Conservation (phyloP, 805 yeast species). For the Pichia membranifaciens region DNA sequence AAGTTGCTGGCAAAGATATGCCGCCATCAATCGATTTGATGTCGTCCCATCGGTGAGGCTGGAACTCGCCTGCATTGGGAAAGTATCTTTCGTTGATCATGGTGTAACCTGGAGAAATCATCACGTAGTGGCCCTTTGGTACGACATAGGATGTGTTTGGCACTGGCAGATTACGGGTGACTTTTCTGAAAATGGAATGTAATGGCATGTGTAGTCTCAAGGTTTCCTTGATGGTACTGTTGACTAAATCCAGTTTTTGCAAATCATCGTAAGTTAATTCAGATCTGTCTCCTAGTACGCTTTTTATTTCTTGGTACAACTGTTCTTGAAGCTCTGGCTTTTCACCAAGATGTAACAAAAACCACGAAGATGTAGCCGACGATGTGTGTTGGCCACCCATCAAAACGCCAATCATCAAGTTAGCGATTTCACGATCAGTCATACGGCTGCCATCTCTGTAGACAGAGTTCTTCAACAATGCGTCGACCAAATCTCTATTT, state of each 20-base stretch:
- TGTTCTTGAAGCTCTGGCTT: slow-evolving; percentile 81
- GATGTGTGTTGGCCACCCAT: slow-evolving; percentile 99
- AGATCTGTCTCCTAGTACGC: slow-evolving; percentile 47
- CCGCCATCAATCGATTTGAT: slow-evolving; percentile 26
- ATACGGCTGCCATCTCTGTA: slow-evolving; percentile 91
- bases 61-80: slow-evolving; percentile 65
- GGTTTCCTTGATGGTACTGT: slow-evolving; percentile 84
- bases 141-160: slow-evolving; percentile 76
- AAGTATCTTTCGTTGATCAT: slow-evolving; percentile 71
- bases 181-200: slow-evolving; percentile 94
- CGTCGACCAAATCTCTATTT: slow-evolving; percentile 84
- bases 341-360: slow-evolving; percentile 82
- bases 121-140: slow-evolving; percentile 83
- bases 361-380: slow-evolving; percentile 95
- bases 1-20: slow-evolving; percentile 27
- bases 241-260: slow-evolving; percentile 74
- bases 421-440: slow-evolving; percentile 94
- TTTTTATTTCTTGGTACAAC: slow-evolving; percentile 65
- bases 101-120: slow-evolving; percentile 92
- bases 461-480: slow-evolving; percentile 72
- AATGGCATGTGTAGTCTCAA: slow-evolving; percentile 94
- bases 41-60: slow-evolving; percentile 84
- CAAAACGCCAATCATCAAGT: slow-evolving; percentile 85
- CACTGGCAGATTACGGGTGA: slow-evolving; percentile 66
- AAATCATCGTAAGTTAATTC: slow-evolving; percentile 78